Evolutionary conservation across 2,329 filamentous ascomycete species (phyloP), one percentile per base, ranked within the genome.

Genomic region (Fusarium cicatricum): DNA sequence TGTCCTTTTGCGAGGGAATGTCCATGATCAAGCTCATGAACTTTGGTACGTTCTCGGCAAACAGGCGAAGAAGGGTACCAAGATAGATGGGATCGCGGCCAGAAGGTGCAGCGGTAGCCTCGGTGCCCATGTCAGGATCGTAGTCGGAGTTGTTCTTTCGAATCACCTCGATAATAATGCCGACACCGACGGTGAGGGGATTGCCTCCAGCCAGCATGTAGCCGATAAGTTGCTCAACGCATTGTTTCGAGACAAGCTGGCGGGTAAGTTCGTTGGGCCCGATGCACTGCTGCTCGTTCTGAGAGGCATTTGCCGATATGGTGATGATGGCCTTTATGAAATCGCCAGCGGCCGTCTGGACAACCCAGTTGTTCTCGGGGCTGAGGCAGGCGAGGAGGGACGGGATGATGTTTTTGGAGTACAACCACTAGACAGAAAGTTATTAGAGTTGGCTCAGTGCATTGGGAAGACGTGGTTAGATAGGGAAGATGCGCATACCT

Each of bases 121-220:
- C 91, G 42, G 90, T 87, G 58, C 93, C 88, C 66, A 93, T 90
- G 66, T 98, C 95, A 1, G 95, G 89, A 67, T 99, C 95, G 72
- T 99, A 99, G 75, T 99, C 95, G 0, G 95, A 98, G 74, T 99
- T 99, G 77, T 99, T 99, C 79, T 99, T 99, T 57, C 95, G 86
- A 72, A 99, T 99, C 39, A 99, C 95, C 76, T 99, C 95, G 62
- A 99, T 99, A 29, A 99, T 86, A 69, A 98, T 97, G 16, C 95
- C 95, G 11, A 99, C 95, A 43, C 95, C 95, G 14, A 98, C 96
- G 0, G 94, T 98, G 54, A 99, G 78, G 6, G 95, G 90, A 69
- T 99, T 98, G 21, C 95, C 95, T 33, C 95, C 95, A 45, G 88
- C 85, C 12, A 98, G 85, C 95, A 99, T 99, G 68, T 94, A 91